Evolutionary conservation across 1,139 yeast genomes (phyloP).

Genomic region (Saccharomyces hybrid): DNA sequence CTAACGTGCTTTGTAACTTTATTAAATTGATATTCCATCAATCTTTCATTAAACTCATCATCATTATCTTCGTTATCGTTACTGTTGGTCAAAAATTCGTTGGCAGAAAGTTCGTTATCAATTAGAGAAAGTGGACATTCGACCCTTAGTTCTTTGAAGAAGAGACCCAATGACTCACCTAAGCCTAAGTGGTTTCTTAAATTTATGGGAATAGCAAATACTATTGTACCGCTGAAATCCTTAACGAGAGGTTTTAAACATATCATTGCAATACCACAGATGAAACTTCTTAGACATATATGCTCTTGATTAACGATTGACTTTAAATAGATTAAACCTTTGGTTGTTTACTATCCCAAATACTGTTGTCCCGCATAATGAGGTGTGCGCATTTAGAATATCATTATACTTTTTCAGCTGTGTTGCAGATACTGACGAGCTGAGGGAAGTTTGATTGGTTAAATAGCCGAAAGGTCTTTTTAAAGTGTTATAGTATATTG

Average conservation of each 20-base stretch:
- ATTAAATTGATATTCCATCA: constrained; percentile 24
- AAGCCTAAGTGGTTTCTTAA: constrained; percentile 12
- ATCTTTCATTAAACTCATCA: constrained; percentile 16
- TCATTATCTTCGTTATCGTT: constrained; percentile 8
- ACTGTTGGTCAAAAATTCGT: not conserved
- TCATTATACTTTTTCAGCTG: constrained; percentile 8
- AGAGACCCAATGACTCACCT: constrained; percentile 16
- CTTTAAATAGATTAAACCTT: constrained; percentile 16
- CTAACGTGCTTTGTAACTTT: constrained; percentile 17
- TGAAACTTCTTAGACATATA: constrained; percentile 21
- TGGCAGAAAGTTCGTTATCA: constrained; percentile 14
- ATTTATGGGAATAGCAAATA: constrained; percentile 22
- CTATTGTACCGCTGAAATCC: constrained; percentile 15
- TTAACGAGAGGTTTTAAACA: constrained; percentile 22
- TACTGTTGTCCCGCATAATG: constrained; percentile 23
- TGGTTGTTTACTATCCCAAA: constrained; percentile 20
- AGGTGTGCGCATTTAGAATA: constrained; percentile 8
- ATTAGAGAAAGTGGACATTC: constrained; percentile 23
- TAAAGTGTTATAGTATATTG: constrained; percentile 19
- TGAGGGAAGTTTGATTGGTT: not conserved
- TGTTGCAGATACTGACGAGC: not conserved
- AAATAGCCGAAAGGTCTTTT: constrained; percentile 20
- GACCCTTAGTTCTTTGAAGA: constrained; percentile 21
- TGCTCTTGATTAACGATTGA: constrained; percentile 16
- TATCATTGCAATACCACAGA: constrained; percentile 24